Evolutionary conservation across 306 rosid genomes (phyloP).

Genomic region (Prunus salicina): DNA sequence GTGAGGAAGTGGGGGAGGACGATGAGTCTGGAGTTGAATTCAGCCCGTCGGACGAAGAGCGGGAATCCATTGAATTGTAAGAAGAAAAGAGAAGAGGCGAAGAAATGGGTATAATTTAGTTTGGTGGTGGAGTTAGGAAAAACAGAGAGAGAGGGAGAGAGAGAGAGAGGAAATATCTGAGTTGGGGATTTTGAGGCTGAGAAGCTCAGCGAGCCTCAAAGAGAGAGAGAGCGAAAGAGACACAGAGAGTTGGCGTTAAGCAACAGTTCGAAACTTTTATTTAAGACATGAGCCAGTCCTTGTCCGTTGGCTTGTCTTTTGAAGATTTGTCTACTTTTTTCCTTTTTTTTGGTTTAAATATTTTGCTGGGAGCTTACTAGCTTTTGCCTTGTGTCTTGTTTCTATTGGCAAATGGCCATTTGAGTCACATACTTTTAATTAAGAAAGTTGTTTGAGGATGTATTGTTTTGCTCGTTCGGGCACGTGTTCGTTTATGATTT

Average conservation of each 20-base stretch:
- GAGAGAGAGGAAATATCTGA: conserved; percentile 15
- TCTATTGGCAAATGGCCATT: no score
- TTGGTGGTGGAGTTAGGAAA: neutral
- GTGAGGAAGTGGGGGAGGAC: conserved; percentile 8
- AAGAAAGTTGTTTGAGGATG: no score
- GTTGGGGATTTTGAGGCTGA: neutral
- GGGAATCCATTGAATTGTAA: conserved; percentile 31
- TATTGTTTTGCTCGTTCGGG: no score
- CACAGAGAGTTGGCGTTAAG: conserved; percentile 41
- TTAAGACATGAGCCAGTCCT: no score
- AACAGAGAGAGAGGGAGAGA: neutral
- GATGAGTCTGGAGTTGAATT: conserved; percentile 6
- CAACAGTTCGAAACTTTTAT: conserved; percentile 7
- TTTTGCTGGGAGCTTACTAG: no score
- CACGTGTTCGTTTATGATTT: no score
- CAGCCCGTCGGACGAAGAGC: conserved; percentile 28
- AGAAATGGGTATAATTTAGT: neutral
- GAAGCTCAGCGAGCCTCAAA: neutral
- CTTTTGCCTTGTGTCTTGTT: no score
- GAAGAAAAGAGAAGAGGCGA: neutral
- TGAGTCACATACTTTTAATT: no score
- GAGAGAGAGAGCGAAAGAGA: neutral
- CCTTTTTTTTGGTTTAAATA: no score
- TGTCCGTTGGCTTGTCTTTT: no score
- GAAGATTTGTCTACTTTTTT: no score